These are phyloP conservation scores for Naematelia encephala DNA, from an alignment of 768 basidiomycete genomes.

Conservation along the genomic window DNA sequence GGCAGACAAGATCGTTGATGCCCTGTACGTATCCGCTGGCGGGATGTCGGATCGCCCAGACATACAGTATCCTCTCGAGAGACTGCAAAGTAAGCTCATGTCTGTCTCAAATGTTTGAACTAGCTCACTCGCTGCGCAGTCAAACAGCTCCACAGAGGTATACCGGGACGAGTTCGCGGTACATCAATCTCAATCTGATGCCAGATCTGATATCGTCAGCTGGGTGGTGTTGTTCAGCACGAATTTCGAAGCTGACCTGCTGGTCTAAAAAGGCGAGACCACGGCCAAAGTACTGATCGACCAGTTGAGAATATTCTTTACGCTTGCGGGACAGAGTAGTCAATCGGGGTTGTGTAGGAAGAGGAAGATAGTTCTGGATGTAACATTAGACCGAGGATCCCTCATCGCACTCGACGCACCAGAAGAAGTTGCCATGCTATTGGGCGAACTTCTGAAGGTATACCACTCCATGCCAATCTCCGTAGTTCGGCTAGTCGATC, in stretches of 20 bases:
- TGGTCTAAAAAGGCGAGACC: constrained; percentile 84
- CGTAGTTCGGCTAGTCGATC: constrained; percentile 66
- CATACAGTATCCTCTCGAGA: constrained; percentile 90
- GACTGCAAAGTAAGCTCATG: constrained; percentile 57
- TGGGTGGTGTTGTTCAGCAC: neutral
- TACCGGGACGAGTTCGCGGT: constrained; percentile 87
- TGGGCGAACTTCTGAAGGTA: constrained; percentile 79
- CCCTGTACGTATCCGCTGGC: constrained; percentile 99
- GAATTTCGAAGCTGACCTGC: constrained; percentile 48
- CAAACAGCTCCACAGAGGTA: constrained; percentile 83
- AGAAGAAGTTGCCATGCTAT: constrained; percentile 92
- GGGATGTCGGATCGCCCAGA: constrained; percentile 98
- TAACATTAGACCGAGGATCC: constrained; percentile 1
- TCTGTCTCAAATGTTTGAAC: neutral
- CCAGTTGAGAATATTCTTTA: constrained; percentile 83
- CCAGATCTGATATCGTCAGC: constrained; percentile 66
- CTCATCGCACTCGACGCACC: constrained; percentile 56
- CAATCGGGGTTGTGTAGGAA: constrained; percentile 70
- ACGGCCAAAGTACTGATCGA: constrained; percentile 81
- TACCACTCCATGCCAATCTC: constrained; percentile 91
- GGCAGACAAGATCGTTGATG: constrained; percentile 96
- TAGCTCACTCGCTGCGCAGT: constrained; percentile 79
- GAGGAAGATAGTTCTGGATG: constrained; percentile 81
- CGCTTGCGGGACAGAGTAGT: constrained; percentile 82
- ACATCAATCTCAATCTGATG: constrained; percentile 99